Base-by-base conservation (phyloP, 2,329 filamentous ascomycete species). In the Domatiomyces globalis region DNA sequence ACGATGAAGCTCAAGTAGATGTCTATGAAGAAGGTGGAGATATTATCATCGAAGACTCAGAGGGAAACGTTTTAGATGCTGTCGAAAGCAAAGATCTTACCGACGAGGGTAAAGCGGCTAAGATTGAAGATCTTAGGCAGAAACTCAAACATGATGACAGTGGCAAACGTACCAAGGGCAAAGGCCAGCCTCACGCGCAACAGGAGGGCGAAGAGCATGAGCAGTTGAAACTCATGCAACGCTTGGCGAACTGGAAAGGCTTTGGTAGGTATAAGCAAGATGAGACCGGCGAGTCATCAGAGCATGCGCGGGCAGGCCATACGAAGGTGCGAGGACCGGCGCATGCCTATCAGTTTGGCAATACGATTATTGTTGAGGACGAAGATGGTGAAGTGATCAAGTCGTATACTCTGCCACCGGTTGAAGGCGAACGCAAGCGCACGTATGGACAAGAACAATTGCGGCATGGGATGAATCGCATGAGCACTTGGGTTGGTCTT, bases 21-120 rank as follows among this genome's bases (percentile, higher is more conserved):
- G 76, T 89, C 0, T 95, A 84, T 59, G 79, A 89, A 57, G 88
- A 95, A 68, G 88, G 89, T 1, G 66, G 82, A 49, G 68, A 94
- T 19, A 77, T 92, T 42, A 71, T 95, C 5, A 80, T 94, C 51
- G 90, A 96, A 66, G 85, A 94, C 60, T 74, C 82, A 56, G 84
- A 95, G 52, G 90, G 90, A 6, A 89, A 95, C 50, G 89, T 95
- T 2, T 65, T 95, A 5, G 79, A 79, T 17, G 78, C 86, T 0
- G 74, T 82, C 57, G 67, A 77, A 43, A 74, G 65, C 9, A 63
- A 58, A 15, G 59, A 69, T 33, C 63, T 71, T 55, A 68, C 66
- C 45, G 74, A 77, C 4, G 75, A 77, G n/a, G 77, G 87, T 58
- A 68, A 81, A 45, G 69, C 77, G 47, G 78, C 79, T 60, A 75